phyloP scores from a whole-genome alignment of 148 eudicot genomes.

The Persicaria maculosa region DNA sequence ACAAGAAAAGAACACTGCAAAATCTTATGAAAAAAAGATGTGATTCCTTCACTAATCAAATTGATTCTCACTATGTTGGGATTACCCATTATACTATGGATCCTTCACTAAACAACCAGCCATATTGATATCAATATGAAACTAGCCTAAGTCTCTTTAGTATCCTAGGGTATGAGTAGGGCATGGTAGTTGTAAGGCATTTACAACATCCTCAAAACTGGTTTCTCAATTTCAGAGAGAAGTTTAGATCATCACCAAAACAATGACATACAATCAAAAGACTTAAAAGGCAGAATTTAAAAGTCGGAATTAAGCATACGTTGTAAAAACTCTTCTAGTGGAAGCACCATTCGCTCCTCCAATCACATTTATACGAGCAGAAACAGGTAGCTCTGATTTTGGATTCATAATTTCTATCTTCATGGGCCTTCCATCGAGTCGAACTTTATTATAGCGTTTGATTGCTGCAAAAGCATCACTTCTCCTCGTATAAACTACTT shows the following conservation, averaged over 20 bases:
- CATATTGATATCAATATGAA: background rate
- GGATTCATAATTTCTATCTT: slow-evolving; percentile 67
- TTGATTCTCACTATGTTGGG: too few relatives aligned
- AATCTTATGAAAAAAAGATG: too few relatives aligned
- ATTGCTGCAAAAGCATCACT: slow-evolving; percentile 90
- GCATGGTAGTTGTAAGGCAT: too few relatives aligned
- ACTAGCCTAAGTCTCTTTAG: background rate
- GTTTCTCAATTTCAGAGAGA: background rate
- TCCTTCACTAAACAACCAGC: background rate
- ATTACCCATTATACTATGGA: background rate
- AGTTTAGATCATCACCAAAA: too few relatives aligned
- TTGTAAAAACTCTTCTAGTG: slow-evolving; percentile 57
- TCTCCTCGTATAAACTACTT: slow-evolving; percentile 69
- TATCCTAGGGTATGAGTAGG: background rate
- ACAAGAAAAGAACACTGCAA: too few relatives aligned
- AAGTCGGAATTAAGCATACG: slow-evolving; percentile 32
- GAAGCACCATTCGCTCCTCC: slow-evolving; percentile 62
- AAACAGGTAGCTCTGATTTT: slow-evolving; percentile 43
- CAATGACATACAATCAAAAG: background rate
- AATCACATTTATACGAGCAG: slow-evolving; percentile 77
- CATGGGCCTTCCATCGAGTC: slow-evolving; percentile 88
- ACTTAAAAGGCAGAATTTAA: background rate
- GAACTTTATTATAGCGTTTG: slow-evolving; percentile 83
- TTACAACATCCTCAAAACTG: too few relatives aligned
- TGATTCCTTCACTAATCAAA: too few relatives aligned